Conservation (phyloP, 2,329 filamentous ascomycete genomes). For the Lithohypha guttulata region DNA sequence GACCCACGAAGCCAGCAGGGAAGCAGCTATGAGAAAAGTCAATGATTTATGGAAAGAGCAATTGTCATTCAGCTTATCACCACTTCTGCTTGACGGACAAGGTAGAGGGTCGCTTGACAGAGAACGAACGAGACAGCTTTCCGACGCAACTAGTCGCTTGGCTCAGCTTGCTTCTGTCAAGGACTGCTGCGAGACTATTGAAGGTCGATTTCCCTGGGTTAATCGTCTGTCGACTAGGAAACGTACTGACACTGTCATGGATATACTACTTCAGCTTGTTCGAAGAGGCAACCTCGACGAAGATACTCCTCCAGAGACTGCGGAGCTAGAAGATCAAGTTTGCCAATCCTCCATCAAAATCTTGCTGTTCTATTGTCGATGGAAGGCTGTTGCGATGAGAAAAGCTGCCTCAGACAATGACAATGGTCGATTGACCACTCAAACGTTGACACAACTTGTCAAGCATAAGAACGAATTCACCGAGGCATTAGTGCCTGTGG, state of each 20-base stretch:
- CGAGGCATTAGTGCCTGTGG: constrained; percentile 38
- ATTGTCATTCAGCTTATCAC: constrained; percentile 59
- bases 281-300: constrained; percentile 58
- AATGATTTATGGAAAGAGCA: constrained; percentile 72
- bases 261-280: constrained; percentile 61
- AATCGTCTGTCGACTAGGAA: constrained; percentile 30
- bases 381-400: constrained; percentile 61
- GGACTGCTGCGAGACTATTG: constrained; percentile 65
- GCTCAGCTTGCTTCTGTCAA: constrained; percentile 70
- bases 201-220: constrained; percentile 38
- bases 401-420: constrained; percentile 44
- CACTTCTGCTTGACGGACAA: constrained; percentile 60
- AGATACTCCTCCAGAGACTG: constrained; percentile 56
- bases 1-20: constrained; percentile 77
- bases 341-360: constrained; percentile 65
- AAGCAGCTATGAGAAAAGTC: constrained; percentile 70
- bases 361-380: constrained; percentile 86
- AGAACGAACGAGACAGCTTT: constrained; percentile 56
- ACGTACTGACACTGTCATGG: constrained; percentile 40
- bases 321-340: constrained; percentile 68
- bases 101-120: constrained; percentile 57
- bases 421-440: constrained; percentile 46
- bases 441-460: constrained; percentile 58
- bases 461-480: constrained; percentile 47
- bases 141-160: constrained; percentile 65